Percentiles rank a stretch among this genome's conserved stretches.
These are phyloP conservation scores for Eucalyptus caleyi DNA, from an alignment of 345 rosid species.

Conservation along the genomic window DNA sequence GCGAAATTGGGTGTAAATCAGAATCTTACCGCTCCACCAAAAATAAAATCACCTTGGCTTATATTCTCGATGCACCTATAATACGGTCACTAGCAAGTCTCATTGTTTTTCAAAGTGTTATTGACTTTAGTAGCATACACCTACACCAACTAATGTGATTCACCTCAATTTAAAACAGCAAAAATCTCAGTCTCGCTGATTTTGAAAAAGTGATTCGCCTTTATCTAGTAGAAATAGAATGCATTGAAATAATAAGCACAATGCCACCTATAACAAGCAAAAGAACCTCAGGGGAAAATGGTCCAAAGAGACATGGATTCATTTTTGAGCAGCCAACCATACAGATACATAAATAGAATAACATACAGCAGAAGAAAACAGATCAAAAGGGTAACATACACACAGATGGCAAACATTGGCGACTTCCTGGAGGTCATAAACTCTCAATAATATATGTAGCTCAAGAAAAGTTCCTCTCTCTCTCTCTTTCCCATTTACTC, in stretches of 20 bases:
- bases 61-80: accelerated
- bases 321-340: background rate
- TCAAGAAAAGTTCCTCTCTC: background rate
- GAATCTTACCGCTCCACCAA: too few relatives aligned
- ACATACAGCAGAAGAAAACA: background rate
- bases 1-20: too few relatives aligned
- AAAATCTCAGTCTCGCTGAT: too few relatives aligned
- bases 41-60: accelerated
- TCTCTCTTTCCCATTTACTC: background rate
- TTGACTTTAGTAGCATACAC: background rate
- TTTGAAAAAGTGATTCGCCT: background rate
- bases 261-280: background rate
- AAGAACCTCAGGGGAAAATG: background rate
- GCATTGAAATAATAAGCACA: background rate
- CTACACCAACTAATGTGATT: background rate
- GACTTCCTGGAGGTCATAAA: background rate
- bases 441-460: background rate
- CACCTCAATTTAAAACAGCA: too few relatives aligned
- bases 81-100: accelerated
- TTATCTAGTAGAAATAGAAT: background rate
- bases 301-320: background rate
- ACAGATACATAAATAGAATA: background rate
- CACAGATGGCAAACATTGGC: background rate
- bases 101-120: accelerated
- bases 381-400: background rate